phyloP scores from a whole-genome alignment of 2,329 filamentous ascomycete genomes.

The Orbilia javanica region DNA sequence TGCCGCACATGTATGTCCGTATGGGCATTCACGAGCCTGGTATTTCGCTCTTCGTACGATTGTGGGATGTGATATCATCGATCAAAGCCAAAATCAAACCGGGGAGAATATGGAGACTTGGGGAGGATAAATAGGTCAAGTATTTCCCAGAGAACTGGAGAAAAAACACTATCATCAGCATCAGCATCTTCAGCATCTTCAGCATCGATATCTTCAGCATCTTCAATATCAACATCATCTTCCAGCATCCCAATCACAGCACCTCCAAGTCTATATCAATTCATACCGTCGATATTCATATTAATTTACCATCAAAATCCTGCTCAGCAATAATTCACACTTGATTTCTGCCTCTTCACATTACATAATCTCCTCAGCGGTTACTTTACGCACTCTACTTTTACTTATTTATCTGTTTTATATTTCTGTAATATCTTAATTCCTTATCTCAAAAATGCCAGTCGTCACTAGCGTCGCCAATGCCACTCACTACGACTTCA shows the following conservation, averaged over 20 bases:
- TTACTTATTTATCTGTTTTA: no score
- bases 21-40: not conserved
- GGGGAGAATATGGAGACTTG: not conserved
- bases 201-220: not conserved
- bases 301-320: not conserved
- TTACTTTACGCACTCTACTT: not conserved
- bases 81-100: not conserved
- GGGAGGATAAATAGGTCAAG: slow-evolving; percentile 33
- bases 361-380: not conserved
- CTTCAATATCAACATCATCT: not conserved
- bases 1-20: not conserved
- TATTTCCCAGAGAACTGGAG: slow-evolving; percentile 9
- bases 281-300: not conserved
- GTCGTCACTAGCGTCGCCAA: slow-evolving; percentile 64
- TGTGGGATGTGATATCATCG: slow-evolving; percentile 24
- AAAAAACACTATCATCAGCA: slow-evolving; percentile 21
- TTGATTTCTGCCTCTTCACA: no score
- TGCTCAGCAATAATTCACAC: not conserved
- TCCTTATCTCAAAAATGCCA: slow-evolving; percentile 64
- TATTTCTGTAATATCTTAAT: slow-evolving; percentile 64
- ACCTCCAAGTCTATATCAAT: no score
- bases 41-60: slow-evolving; percentile 5
- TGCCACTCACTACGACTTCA: slow-evolving; percentile 66
- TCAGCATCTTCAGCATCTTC: slow-evolving; percentile 21
- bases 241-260: no score